phyloP scores from a whole-genome alignment of 371 early-diverging fungal genomes.

The Circinella minor region DNA sequence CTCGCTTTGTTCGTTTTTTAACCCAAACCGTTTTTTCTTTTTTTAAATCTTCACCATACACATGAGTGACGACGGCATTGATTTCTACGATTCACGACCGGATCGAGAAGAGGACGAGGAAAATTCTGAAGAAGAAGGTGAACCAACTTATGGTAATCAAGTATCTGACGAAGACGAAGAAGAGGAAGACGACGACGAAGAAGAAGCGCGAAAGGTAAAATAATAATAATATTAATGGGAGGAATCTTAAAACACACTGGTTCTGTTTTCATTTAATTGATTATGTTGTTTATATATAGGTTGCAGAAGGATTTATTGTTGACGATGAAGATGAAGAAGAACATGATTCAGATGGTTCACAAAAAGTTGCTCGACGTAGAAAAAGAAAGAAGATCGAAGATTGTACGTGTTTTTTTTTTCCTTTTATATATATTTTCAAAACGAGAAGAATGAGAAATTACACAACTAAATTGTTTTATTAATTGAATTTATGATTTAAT shows the following conservation, averaged over 20 bases:
- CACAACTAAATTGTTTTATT: too few species aligned
- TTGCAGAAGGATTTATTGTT: constrained; percentile 70
- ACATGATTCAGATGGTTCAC: constrained; percentile 46
- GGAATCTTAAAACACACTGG: too few species aligned
- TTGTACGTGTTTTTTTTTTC: constrained; percentile 26
- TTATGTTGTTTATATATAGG: constrained; percentile 29
- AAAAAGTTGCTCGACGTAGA: constrained; percentile 42
- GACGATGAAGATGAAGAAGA: constrained; percentile 71
- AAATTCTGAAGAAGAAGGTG: constrained; percentile 53
- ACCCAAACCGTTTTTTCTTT: too few species aligned
- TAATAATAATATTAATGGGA: too few species aligned
- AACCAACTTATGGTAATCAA: constrained; percentile 51
- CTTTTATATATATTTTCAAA: not conserved
- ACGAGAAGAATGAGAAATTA: too few species aligned
- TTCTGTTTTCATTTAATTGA: too few species aligned
- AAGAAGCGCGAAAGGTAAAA: constrained; percentile 52
- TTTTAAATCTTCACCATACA: too few species aligned
- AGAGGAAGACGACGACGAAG: constrained; percentile 65
- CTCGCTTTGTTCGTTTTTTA: not conserved
- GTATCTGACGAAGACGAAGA: constrained; percentile 62
- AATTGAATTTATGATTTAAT: not conserved
- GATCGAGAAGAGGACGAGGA: constrained; percentile 13
- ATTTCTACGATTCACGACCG: constrained; percentile 14
- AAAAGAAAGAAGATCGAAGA: constrained; percentile 56
- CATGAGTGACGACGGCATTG: constrained; percentile 14